phyloP scores from a whole-genome alignment of 192 early-diverging fungal species.

The Coemansia sp. region DNA sequence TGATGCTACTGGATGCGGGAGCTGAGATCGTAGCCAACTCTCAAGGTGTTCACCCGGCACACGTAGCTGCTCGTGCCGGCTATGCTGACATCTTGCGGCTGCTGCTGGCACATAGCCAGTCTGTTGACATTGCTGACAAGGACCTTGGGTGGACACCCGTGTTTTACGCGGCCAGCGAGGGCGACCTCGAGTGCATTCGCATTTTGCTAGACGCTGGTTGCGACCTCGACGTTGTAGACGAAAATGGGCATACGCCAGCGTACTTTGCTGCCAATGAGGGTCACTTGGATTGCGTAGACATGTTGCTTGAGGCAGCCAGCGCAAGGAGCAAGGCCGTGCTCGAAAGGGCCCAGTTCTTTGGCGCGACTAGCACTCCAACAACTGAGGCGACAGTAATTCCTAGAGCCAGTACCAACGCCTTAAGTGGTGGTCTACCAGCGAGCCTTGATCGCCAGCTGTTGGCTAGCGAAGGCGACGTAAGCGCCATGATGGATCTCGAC shows the following conservation, averaged over 20 bases:
- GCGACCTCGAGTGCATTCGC: conserved; percentile 79
- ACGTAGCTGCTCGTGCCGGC: conserved; percentile 87
- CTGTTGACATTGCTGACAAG: conserved; percentile 82
- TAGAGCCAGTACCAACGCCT: neutral
- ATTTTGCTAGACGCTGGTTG: conserved; percentile 80
- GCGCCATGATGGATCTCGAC: conserved; percentile 66
- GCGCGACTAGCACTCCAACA: neutral
- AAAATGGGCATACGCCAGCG: conserved; percentile 77
- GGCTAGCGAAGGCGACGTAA: conserved; percentile 13
- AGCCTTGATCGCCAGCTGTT: neutral
- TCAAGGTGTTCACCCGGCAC: conserved; percentile 86
- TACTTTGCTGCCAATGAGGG: conserved; percentile 96
- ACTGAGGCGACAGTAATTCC: neutral
- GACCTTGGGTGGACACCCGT: conserved; percentile 96
- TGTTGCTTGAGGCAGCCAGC: conserved; percentile 69
- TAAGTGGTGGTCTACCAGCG: neutral
- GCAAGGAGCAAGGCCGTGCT: conserved; percentile 10
- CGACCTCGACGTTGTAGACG: conserved; percentile 76
- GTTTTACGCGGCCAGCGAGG: conserved; percentile 95
- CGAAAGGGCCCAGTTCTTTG: neutral
- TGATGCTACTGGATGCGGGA: conserved; percentile 75
- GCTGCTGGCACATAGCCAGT: conserved; percentile 71
- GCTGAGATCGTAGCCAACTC: conserved; percentile 74
- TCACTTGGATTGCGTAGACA: conserved; percentile 76
- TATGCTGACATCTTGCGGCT: conserved; percentile 70